Percentiles rank a stretch among this genome's conserved stretches.
These are phyloP conservation scores for Globisporangium barbulae DNA, from an alignment of 352 stramenopile genomes.

Conservation along the genomic window DNA sequence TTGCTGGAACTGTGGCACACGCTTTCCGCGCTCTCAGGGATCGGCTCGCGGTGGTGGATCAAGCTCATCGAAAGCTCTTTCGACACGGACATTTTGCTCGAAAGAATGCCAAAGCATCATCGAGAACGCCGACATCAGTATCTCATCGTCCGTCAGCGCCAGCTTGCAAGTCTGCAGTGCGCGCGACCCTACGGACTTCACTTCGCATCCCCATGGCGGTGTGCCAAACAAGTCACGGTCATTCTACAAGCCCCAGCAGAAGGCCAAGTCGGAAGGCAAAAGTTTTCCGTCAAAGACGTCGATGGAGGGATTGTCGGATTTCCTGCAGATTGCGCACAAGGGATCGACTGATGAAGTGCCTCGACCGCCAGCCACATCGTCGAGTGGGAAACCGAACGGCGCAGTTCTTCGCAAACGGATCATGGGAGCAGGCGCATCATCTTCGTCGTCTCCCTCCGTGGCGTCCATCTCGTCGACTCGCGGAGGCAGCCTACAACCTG, in stretches of 20 bases:
- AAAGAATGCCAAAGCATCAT: conserved; percentile 34
- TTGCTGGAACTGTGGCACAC: conserved; percentile 63
- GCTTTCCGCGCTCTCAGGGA: conserved; percentile 39
- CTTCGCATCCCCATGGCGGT: neutral
- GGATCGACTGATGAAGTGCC: neutral
- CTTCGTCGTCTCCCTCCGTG: conserved; percentile 5
- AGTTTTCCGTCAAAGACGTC: neutral
- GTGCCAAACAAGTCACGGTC: conserved; percentile 1
- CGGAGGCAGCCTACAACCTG: neutral
- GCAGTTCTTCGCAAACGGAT: conserved; percentile 10
- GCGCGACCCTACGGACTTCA: neutral
- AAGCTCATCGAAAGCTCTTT: conserved; percentile 12
- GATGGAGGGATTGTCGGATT: conserved; percentile 20
- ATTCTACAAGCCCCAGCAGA: conserved; percentile 3
- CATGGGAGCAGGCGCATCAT: neutral
- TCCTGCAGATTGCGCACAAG: conserved; percentile 27
- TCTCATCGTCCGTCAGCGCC: conserved; percentile 32
- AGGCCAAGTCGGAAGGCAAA: conserved; percentile 3
- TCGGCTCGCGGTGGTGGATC: conserved; percentile 12
- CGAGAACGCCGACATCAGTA: conserved; percentile 38
- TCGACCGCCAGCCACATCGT: neutral
- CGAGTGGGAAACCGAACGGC: neutral
- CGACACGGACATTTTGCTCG: conserved; percentile 38
- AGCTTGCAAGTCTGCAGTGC: conserved; percentile 17
- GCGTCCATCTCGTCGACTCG: conserved; percentile 13